Evolutionary conservation across 305 asterid genomes (phyloP), one percentile per base, ranked within the genome.

Genomic region (Fraxinus floribunda): DNA sequence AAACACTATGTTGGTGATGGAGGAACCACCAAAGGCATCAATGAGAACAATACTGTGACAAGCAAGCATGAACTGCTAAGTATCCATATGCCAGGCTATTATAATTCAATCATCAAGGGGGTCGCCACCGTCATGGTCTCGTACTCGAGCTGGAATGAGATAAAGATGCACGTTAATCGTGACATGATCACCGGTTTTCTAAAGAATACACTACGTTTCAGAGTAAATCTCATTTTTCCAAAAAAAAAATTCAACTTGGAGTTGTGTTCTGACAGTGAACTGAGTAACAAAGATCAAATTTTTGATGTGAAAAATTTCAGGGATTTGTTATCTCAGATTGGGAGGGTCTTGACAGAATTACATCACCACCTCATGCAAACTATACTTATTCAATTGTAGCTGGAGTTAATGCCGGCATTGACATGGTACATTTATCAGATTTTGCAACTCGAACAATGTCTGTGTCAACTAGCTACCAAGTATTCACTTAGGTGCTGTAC

Each of bases 1-100:
- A 93, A 93, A 83, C 95, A 93, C 76, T 93, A 85, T 57, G 92
- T 93, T 11, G 95, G 92, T 15, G 97, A 93, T 85, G 97, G 97
- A 44, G 97, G 97, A 78, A 93, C 97, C 35, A 83, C 79, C 30
- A 86, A 83, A 49, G 97, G 94, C 81, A 88, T 90, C 36, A 87
- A 93, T 77, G 82, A 78, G 79, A 85, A 90, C 84, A 85, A 93
- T 68, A 91, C 94, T 0, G 68, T 86, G 71, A 83, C 78, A 30
- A 84, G 86, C 81, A 76, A 79, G 55, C 88, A 89, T 52, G 89
- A 81, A 8, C 55, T 93, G 87, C 92, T 89, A 39, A 82, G 90
- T 39, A 86, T 90, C 52, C 97, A 93, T 70, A 93, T 93, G 95
- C 84, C 93, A 0, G 87, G 90, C 44, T 91, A 90, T 82, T 86